These are phyloP conservation scores for Camellia lanceoleosa DNA, from an alignment of 148 eudicot genomes.

Conservation along the genomic window DNA sequence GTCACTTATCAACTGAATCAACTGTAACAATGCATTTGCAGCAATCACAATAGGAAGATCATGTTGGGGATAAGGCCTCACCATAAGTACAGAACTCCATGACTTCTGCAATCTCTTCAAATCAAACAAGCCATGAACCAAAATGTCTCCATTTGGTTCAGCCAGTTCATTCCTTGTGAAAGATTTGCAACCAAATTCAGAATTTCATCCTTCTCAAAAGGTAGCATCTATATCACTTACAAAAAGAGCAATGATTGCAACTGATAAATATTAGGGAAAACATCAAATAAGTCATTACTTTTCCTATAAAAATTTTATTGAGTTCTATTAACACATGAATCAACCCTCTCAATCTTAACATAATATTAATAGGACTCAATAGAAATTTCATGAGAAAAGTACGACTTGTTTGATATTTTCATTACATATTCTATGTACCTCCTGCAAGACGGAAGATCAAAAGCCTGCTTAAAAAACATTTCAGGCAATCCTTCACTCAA, in stretches of 20 bases:
- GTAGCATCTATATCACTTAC: no score
- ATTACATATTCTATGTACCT: conserved; percentile 35
- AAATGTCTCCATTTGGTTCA: conserved; percentile 46
- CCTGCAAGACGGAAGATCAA: conserved; percentile 53
- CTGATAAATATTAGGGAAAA: no score
- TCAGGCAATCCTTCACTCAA: conserved; percentile 33
- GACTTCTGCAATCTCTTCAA: conserved; percentile 34
- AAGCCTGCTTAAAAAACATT: conserved; percentile 38
- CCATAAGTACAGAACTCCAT: conserved; percentile 69
- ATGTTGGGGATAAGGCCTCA: conserved; percentile 23
- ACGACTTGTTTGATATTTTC: no score
- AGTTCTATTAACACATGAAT: no score
- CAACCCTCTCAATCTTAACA: no score
- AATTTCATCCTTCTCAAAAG: conserved; percentile 7
- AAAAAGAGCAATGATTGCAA: conserved; percentile 14
- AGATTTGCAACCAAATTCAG: conserved; percentile 12
- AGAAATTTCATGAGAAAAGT: no score
- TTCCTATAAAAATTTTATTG: no score
- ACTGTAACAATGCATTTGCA: neutral
- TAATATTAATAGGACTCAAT: no score
- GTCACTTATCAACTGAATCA: neutral
- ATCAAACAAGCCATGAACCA: conserved; percentile 39
- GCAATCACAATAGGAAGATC: neutral
- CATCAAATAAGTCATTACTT: no score
- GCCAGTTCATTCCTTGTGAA: conserved; percentile 29